phyloP scores from a whole-genome alignment of 2,329 filamentous ascomycete species.

The Escovopsis sp. region DNA sequence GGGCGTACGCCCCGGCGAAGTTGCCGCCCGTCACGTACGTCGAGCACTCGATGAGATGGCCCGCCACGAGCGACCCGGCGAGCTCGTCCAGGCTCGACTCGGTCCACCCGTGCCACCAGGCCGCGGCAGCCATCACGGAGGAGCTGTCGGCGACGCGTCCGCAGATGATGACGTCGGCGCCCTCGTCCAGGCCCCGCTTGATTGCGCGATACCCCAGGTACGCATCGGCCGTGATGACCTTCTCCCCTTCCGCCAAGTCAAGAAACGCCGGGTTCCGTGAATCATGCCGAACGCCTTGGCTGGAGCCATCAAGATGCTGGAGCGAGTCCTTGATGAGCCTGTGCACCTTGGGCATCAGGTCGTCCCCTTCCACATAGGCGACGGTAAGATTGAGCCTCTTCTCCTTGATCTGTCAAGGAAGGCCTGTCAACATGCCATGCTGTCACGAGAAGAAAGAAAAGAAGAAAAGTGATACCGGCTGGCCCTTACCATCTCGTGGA shows the following conservation, averaged over 20 bases:
- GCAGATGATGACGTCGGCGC: slow-evolving; percentile 27
- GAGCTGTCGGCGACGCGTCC: slow-evolving; percentile 28
- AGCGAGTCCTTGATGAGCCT: slow-evolving; percentile 1
- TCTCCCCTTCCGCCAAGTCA: slow-evolving; percentile 4
- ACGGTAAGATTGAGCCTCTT: slow-evolving; percentile 17
- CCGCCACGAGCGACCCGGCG: slow-evolving; percentile 29
- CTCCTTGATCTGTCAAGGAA: slow-evolving; percentile 9
- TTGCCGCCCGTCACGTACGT: slow-evolving; percentile 36
- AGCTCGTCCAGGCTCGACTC: slow-evolving; percentile 29
- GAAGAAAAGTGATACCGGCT: too few relatives aligned
- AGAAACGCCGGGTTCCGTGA: slow-evolving; percentile 8
- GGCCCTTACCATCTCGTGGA: slow-evolving; percentile 7
- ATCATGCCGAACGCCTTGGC: slow-evolving; percentile 9
- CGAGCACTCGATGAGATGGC: slow-evolving; percentile 35
- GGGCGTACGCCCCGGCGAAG: slow-evolving; percentile 26
- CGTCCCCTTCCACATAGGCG: slow-evolving; percentile 23
- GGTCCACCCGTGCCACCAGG: slow-evolving; percentile 35
- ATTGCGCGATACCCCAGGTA: slow-evolving; percentile 35
- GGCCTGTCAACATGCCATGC: not conserved
- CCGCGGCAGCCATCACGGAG: slow-evolving; percentile 35
- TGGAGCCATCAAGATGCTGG: slow-evolving; percentile 9
- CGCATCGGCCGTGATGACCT: slow-evolving; percentile 23
- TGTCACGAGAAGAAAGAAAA: too few relatives aligned
- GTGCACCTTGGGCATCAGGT: slow-evolving; percentile 14
- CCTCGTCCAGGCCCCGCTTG: slow-evolving; percentile 19